Base-by-base conservation (phyloP, 2,329 filamentous ascomycete genomes). In the Fonsecaea pedrosoi region DNA sequence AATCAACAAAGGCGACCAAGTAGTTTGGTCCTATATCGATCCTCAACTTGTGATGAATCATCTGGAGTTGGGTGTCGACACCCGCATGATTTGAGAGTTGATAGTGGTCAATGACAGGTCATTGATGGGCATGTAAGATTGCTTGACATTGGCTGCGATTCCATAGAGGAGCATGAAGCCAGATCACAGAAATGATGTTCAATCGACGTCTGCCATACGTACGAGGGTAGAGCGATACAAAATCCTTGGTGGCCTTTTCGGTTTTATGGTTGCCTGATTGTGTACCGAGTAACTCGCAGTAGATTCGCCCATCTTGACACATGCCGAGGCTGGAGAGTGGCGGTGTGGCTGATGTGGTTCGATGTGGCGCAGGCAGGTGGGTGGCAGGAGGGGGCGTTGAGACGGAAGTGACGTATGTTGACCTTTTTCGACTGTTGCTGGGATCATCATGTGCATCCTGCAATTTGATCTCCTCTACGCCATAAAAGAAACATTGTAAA, bases 331-430 rank as follows among this genome's bases (percentile, higher is more conserved):
- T 21, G 21, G 25, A 25, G 25, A 21, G 45, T 25, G 45, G 45
- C 45, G 45, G 2, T 12, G 18, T 25, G 45, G 45, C 25, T 50
- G 45, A 25, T 25, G 45, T 50, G 45, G 45, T 50, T 50, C 21
- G 45, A 50, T 50, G 45, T 50, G 45, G 45, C 45, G 45, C 45
- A 50, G 18, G 18, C 18, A 50, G 45, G 45, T 10, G 45, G 18
- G 45, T 25, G 18, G 18, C 45, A 50, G 45, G 45, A 25, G 45
- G 42, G 45, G 45, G 12, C 9, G 45, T 50, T 21, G 18, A 50
- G 8, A 25, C 12, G 18, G 45, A 48, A 50, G 45, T 50, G 45
- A 50, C 45, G 45, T 50, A 50, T 50, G 45, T 25, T 25, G 25
- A 25, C 18, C 7, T 12, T 25, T 12, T 12, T 50, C 38, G 0